A percentile compares a stretch with the other conserved stretches of the same genome.
These are phyloP conservation scores for Cicer cuneatum DNA, from an alignment of 306 rosid species.

Conservation along the genomic window DNA sequence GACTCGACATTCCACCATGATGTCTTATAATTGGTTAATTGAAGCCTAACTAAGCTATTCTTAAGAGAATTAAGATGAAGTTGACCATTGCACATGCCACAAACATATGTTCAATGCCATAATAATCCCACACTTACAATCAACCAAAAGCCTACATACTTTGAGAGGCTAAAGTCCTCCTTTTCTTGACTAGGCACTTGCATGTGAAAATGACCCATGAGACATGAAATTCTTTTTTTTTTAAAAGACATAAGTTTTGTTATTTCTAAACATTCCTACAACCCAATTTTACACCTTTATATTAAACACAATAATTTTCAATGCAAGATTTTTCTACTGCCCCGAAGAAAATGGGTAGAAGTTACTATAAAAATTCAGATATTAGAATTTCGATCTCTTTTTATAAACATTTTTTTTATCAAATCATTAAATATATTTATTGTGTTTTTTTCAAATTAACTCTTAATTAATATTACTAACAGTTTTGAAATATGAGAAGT, in stretches of 20 bases:
- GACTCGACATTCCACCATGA: constrained; percentile 52
- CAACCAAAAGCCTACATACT: constrained; percentile 12
- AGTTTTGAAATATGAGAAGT: too few relatives aligned
- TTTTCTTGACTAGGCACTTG: constrained; percentile 33
- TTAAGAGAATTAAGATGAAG: constrained; percentile 34
- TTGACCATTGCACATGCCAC: constrained; percentile 41
- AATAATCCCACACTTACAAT: constrained; percentile 14
- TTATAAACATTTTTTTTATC: too few relatives aligned
- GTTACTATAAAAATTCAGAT: too few relatives aligned
- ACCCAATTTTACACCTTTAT: background rate
- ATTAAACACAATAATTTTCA: too few relatives aligned
- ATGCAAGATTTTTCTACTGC: background rate
- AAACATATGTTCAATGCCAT: constrained; percentile 26
- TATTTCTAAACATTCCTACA: background rate
- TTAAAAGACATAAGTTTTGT: background rate
- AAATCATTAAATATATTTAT: too few relatives aligned
- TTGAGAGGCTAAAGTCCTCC: background rate
- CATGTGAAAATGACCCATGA: constrained; percentile 39
- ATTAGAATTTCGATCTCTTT: too few relatives aligned
- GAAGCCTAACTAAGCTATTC: constrained; percentile 42
- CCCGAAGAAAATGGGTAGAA: background rate
- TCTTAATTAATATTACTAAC: too few relatives aligned
- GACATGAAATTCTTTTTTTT: background rate
- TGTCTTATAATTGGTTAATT: constrained; percentile 46
- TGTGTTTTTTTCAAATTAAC: too few relatives aligned